Evolutionary conservation across 2,329 filamentous ascomycete species (phyloP).

Genomic region (Cladophialophora immunda): DNA sequence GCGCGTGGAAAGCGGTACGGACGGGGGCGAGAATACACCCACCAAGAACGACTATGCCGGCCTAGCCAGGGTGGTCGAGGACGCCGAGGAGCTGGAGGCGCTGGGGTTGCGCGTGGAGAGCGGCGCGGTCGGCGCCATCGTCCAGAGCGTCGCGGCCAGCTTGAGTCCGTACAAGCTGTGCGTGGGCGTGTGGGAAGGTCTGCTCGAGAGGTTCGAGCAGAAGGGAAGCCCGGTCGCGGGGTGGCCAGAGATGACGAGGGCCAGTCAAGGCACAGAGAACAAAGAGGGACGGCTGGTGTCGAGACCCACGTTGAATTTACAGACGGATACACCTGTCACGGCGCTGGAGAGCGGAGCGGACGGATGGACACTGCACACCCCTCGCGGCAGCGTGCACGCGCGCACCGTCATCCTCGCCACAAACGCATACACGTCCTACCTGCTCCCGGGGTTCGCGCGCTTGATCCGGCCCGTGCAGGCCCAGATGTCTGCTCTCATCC

Average conservation of each 20-base stretch:
- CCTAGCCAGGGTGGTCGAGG: conserved; percentile 31
- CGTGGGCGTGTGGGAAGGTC: conserved; percentile 24
- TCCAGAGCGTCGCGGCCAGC: conserved; percentile 32
- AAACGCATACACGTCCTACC: conserved; percentile 82
- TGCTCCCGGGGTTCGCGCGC: conserved; percentile 73
- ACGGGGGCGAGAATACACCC: background rate
- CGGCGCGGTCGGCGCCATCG: conserved; percentile 31
- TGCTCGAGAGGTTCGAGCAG: conserved; percentile 19
- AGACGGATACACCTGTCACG: conserved; percentile 45
- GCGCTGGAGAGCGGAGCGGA: conserved; percentile 30
- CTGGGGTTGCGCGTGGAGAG: conserved; percentile 37
- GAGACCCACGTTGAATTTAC: conserved; percentile 42
- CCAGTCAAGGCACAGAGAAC: background rate
- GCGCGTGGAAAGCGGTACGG: background rate
- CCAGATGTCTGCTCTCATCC: conserved; percentile 57
- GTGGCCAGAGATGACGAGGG: too few relatives aligned
- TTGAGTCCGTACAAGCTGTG: conserved; percentile 36
- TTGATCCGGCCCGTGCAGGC: conserved; percentile 81
- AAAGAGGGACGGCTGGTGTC: background rate
- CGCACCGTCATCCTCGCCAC: conserved; percentile 76
- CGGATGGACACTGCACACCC: conserved; percentile 71
- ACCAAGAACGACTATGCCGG: background rate
- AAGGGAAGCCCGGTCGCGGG: too few relatives aligned
- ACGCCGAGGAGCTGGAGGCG: conserved; percentile 45
- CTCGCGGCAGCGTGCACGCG: conserved; percentile 70